Evolutionary conservation across 306 rosid species (phyloP), one percentile per base, ranked within the genome.

Genomic region (Alnus glutinosa): DNA sequence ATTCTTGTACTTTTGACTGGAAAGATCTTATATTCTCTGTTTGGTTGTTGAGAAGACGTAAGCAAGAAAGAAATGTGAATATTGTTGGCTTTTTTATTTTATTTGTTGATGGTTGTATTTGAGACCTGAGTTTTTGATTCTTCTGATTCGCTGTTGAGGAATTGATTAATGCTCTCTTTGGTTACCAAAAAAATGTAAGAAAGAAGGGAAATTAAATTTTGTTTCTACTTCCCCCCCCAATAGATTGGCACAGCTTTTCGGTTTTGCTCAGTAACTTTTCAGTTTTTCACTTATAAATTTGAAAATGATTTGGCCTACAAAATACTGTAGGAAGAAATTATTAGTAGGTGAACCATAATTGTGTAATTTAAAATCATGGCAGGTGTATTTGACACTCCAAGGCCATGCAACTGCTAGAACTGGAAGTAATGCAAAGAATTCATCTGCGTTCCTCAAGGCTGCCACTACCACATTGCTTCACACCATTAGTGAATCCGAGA

Each of bases 401-500:
- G 88, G 90, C 75, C 92, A 87, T 78, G 97, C 89, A 48, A 92
- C 74, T 83, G 88, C 91, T 15, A 91, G 92, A 85, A 83, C 87
- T 13, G 98, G 90, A 69, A 89, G 89, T 82, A 88, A 86, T 78
- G 88, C 92, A 13, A 93, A 90, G 87, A 88, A 88, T 82, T 93
- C 98, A 1, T 91, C 97, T 1, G 98, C 98, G 58, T 95, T 95
- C 76, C 96, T 95, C 66, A 95, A 95, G 85, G 92, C 95, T 42
- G 97, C 97, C 28, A 95, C 99, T 80, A 95, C 99, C 19, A 95
- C 98, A 63, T 84, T 95, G 89, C 99, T 95, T 80, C 99, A 95
- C 87, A 95, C 99, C 9, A 95, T 95, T 77, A 95, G 99, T 57
- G 98, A 95, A 90, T 90, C 99, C 9, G 99, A 95, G 92, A 95